Base-by-base conservation (phyloP, 2,329 filamentous ascomycete genomes). In the Penicillium sumatraense region DNA sequence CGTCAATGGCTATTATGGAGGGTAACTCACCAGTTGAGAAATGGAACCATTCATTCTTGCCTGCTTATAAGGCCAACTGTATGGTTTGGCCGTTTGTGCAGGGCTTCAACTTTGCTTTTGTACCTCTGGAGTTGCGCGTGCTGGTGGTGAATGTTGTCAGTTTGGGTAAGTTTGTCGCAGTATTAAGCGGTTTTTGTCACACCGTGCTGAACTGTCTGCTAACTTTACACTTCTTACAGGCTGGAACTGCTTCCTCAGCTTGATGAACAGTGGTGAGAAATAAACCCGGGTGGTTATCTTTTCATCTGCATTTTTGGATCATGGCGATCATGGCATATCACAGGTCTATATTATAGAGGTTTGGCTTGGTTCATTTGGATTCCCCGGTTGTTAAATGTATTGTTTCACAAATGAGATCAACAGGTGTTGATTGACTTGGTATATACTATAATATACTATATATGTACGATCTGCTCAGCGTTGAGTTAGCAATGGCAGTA, bases 1-100 rank as follows among this genome's bases (percentile, higher is more conserved):
- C 85, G 62, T 89, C 85, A 70, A 96, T 96, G 91, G 90, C 92
- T 14, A 82, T 89, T 57, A 81, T 95, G 75, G 91, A 96, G 75
- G 90, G 91, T 14, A 75, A 69, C 8, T 79, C 81, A 62, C 84
- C 86, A 1, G 75, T 78, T 65, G 84, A 92, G 68, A 93, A 93
- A 77, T 80, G 95, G 52, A 76, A 84, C 56, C 86, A 83, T 67
- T 89, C 84, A 57, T 97, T 92, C 77, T 74, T 77, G 62, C 81
- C 84, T 11, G 89, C 90, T 27, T 83, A 96, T 68, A 83, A 83
- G 72, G 88, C 90, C 72, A 97, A 96, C 79, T 91, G 91, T 82
- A 84, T 91, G 79, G 75, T 97, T 53, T 97, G 93, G 93, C 93
- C 93, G 3, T 80, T 79, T 64, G 91, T 96, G 53, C 93, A 97